Evolutionary conservation across 345 rosid genomes (phyloP).

Genomic region (Populus euphratica): DNA sequence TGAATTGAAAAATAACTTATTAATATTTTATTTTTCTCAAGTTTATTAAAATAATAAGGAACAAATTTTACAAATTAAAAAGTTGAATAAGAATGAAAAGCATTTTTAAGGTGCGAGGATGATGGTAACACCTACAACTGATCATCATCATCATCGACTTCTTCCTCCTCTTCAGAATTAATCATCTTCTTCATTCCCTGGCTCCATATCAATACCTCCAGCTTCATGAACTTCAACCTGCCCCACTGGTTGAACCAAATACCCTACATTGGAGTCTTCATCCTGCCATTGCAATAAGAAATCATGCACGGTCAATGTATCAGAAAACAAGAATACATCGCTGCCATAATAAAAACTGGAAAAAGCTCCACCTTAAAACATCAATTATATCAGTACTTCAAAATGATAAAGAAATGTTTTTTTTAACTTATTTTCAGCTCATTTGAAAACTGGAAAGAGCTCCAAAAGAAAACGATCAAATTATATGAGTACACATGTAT

Average conservation of each 20-base stretch:
- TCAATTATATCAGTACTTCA: background rate
- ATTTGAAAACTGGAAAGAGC: background rate
- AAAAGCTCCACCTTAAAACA: background rate
- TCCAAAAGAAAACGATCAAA: background rate
- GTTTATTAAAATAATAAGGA: no score
- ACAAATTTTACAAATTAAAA: no score
- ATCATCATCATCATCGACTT: slow-evolving; percentile 17
- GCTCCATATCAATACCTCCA: slow-evolving; percentile 36
- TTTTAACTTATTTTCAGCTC: background rate
- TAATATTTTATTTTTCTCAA: no score
- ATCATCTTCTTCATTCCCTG: slow-evolving; percentile 44
- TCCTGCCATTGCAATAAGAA: slow-evolving; percentile 39
- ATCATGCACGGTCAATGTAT: background rate
- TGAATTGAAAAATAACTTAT: no score
- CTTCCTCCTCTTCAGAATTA: slow-evolving; percentile 39
- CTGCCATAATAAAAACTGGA: background rate
- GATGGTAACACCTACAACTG: slow-evolving; percentile 28
- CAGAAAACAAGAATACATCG: background rate
- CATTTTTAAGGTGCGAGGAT: slow-evolving; percentile 35
- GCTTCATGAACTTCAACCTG: slow-evolving; percentile 47
- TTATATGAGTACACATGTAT: background rate
- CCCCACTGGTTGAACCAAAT: slow-evolving; percentile 54
- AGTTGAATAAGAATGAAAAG: no score
- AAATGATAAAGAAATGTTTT: background rate
- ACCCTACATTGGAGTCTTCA: slow-evolving; percentile 56